Evolutionary conservation across 75 land plant genomes (phyloP), one percentile per base, ranked within the genome.

Genomic region (Sequoiadendron giganteum): DNA sequence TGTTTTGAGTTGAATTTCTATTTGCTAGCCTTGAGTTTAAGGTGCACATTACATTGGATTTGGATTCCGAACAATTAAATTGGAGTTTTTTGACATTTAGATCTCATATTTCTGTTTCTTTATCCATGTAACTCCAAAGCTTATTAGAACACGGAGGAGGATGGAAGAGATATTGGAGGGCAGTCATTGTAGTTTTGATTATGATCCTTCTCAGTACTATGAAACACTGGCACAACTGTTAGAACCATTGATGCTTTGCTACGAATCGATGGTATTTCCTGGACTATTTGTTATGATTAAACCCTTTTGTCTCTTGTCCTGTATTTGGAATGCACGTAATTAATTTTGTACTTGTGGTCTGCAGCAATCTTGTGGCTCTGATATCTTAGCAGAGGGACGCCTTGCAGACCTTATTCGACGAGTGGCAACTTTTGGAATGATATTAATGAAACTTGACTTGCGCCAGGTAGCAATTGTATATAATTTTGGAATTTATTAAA

Each of bases 401-500:
- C 90, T 98, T 10, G 94, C 95, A 83, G 98, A 98, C 84, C 89
- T 98, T 38, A 98, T 98, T 73, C 85, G 98, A 47, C 92, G 98
- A 75, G 96, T 98, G 78, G 89, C 96, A 56, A 98, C 97, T 0
- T 98, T 98, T 92, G 98, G 99, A 28, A 95, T 98, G 98, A 93
- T 96, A 75, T 88, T 98, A 86, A 96, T 98, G 98, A 96, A 98
- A 91, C 96, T 98, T 88, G 99, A 98, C 81, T 83, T 98, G 52
- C 97, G 99, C 34, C 99, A 97, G 98, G 98, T 95, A 83, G 65
- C 3, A 30, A 19, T 54, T 58, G 10, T 18, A 75, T 58, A 13
- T 19, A 11, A 28, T 32, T 38, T 85, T 73, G 13, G 13, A 55
- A 68, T 85, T 48, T 48, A 36, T 2, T 45, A n/a, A 81, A 81